These are phyloP conservation scores for Carex myosuroides DNA, from an alignment of 176 grass and related monocot species.

Conservation along the genomic window DNA sequence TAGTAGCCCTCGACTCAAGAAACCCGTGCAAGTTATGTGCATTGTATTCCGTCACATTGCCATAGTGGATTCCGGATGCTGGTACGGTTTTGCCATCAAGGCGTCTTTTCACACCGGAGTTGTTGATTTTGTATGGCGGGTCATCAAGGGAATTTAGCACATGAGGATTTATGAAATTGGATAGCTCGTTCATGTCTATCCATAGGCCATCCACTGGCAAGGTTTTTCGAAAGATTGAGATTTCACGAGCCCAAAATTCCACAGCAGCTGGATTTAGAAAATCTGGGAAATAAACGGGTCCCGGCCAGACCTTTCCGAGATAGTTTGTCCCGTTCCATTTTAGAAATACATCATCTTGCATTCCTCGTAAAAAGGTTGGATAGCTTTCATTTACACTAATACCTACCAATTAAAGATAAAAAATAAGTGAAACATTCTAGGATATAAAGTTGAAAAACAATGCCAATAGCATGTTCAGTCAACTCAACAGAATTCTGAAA, in stretches of 20 bases:
- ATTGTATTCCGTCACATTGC: conserved; percentile 56
- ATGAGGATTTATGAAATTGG: conserved; percentile 51
- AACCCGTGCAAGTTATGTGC: conserved; percentile 77
- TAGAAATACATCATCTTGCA: conserved; percentile 56
- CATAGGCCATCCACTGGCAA: conserved; percentile 81
- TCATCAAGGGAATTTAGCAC: conserved; percentile 49
- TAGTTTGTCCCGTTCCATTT: conserved; percentile 56
- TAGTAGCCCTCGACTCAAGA: conserved; percentile 56
- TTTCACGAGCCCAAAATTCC: conserved; percentile 59
- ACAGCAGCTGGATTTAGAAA: conserved; percentile 55
- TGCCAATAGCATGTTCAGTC: neutral
- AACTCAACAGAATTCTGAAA: neutral
- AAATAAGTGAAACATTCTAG: neutral
- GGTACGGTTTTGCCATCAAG: conserved; percentile 56
- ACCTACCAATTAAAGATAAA: conserved; percentile 23
- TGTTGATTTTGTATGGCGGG: conserved; percentile 81
- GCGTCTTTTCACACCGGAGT: conserved; percentile 36
- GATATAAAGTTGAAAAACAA: neutral
- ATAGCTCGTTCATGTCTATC: conserved; percentile 93
- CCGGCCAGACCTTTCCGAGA: conserved; percentile 72
- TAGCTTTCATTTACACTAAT: conserved; percentile 56
- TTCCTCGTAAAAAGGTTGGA: conserved; percentile 40
- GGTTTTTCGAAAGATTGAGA: conserved; percentile 47
- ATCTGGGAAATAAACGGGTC: conserved; percentile 72
- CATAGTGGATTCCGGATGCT: conserved; percentile 50